A percentile compares a stretch with the other conserved stretches of the same genome.
Evolutionary conservation across 1,284 basidiomycete species (phyloP).

Genomic region (Puccinia novopanici): DNA sequence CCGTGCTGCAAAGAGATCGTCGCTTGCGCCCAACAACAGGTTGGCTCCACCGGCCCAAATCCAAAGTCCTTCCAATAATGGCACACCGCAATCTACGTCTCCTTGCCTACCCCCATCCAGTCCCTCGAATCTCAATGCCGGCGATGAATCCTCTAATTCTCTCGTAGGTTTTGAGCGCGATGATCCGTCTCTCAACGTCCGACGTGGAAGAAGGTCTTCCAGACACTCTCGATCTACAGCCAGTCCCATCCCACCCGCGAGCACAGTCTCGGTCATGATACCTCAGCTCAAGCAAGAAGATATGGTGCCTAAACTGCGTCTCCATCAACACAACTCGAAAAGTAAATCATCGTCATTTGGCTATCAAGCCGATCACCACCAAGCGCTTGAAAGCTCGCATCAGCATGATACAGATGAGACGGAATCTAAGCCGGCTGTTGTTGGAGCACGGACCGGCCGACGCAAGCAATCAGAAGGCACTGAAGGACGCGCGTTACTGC

Average conservation of each 20-base stretch:
- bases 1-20: slow-evolving; percentile 32
- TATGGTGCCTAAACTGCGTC: slow-evolving; percentile 15
- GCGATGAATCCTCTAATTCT: slow-evolving; percentile 17
- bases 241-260: background rate
- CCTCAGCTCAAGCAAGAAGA: slow-evolving; percentile 10
- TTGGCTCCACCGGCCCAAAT: slow-evolving; percentile 15
- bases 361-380: background rate
- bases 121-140: background rate
- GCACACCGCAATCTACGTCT: background rate
- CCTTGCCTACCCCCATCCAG: slow-evolving; percentile 13
- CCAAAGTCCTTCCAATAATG: slow-evolving; percentile 22
- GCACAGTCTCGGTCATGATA: slow-evolving; percentile 30
- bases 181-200: slow-evolving; percentile 1
- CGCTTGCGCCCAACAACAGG: slow-evolving; percentile 9
- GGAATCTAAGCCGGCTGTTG: slow-evolving; percentile 1
- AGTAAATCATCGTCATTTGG: slow-evolving; percentile 8
- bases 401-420: background rate
- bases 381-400: slow-evolving; percentile 1
- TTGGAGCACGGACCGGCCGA: background rate
- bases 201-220: background rate
- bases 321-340: slow-evolving; percentile 50
- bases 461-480: slow-evolving; percentile 27
- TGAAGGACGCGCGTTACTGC: slow-evolving; percentile 27
- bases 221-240: slow-evolving; percentile 3
- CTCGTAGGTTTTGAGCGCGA: slow-evolving; percentile 3